These are phyloP conservation scores for Eleusine coracana DNA, from an alignment of 176 grass and related monocot species.

Conservation along the genomic window DNA sequence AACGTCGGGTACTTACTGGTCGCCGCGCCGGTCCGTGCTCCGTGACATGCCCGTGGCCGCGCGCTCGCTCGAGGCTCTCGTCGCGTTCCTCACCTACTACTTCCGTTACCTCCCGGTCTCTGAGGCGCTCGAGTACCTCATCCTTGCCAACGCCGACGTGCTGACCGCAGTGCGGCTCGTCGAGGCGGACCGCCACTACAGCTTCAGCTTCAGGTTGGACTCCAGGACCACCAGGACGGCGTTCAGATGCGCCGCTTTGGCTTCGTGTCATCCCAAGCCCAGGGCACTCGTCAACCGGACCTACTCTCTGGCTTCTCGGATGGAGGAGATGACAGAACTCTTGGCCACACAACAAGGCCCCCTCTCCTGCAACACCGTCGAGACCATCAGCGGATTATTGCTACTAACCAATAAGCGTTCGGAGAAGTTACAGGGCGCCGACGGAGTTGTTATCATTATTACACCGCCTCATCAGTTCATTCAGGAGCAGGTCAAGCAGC, in stretches of 20 bases:
- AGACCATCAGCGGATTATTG: background rate
- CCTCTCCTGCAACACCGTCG: background rate
- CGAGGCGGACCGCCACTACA: background rate
- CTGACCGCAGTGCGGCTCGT: constrained; percentile 14
- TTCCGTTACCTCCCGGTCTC: constrained; percentile 5
- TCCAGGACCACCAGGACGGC: constrained; percentile 16
- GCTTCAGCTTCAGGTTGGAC: constrained; percentile 7
- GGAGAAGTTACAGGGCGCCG: background rate
- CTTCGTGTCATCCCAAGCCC: background rate
- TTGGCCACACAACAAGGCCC: background rate
- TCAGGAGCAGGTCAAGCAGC: background rate
- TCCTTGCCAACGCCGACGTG: constrained; percentile 18
- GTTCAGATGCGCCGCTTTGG: constrained; percentile 2
- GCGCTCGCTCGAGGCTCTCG: constrained; percentile 16
- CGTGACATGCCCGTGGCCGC: constrained; percentile 9
- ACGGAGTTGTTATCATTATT: background rate
- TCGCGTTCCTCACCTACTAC: constrained; percentile 33
- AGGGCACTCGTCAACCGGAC: background rate
- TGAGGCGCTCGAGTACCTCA: constrained; percentile 34
- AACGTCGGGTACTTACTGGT: background rate
- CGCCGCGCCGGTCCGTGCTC: background rate
- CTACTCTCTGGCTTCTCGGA: background rate
- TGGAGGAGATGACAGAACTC: background rate
- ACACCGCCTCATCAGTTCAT: background rate
- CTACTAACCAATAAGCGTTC: background rate